Base-by-base conservation (phyloP, 257 asterid genomes). In the Lithospermum erythrorhizon region DNA sequence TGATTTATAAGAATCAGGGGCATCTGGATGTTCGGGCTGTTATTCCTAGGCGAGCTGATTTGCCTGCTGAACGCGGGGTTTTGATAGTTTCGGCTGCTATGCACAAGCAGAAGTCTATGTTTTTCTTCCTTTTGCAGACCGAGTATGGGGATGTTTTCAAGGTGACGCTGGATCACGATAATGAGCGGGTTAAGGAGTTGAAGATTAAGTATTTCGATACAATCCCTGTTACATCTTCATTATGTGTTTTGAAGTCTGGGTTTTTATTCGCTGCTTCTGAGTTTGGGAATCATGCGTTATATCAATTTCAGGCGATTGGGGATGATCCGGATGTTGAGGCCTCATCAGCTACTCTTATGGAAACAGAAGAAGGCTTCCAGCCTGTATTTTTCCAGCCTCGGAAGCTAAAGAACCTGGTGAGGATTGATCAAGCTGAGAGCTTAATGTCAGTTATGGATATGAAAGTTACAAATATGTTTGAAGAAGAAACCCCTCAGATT, bases 381-480 rank as follows among this genome's bases (percentile, higher is more conserved):
- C 99, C 99, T 14, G 99, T 89, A 48, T 93, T 86, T 79, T 93
- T 93, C 78, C 94, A 87, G 75, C 96, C 97, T 15, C 82, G 99
- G 73, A 93, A 85, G 78, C 84, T 93, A 75, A 93, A 93, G 73
- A 93, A 93, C 76, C 89, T 93, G 19, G 83, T 86, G 45, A 78
- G 99, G 73, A 87, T 93, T 49, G 97, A 93, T 66, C 97, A 89
- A 61, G 77, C 87, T 67, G 97, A 93, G 86, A 84, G 95, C 76
- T 79, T 93, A 79, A 89, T 89, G 97, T 90, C 96, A 10, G 80
- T 93, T 56, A 87, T 89, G 96, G 99, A 86, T 65, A 89, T 93
- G 97, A 93, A 86, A 74, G 76, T 93, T n/a, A 21, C 53, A 22
- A 93, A 89, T 66, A 87, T 89, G 29, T 93, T 89, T 64, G 97